Evolutionary conservation across 1,284 basidiomycete genomes (phyloP).

Genomic region (Puccinia novopanici): DNA sequence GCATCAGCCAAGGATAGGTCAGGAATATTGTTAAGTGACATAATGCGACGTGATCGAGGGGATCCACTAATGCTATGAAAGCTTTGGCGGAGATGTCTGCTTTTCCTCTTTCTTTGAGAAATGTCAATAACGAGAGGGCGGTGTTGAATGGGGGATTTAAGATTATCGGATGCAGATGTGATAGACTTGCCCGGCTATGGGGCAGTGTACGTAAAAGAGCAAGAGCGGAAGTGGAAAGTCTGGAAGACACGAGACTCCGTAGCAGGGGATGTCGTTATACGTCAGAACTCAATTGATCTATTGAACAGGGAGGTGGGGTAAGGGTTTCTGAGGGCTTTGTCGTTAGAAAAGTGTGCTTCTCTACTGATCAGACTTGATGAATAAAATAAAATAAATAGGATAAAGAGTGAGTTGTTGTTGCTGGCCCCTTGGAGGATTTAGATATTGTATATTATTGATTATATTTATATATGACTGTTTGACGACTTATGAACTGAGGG

Average conservation of each 20-base stretch:
- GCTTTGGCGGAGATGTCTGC: not conserved
- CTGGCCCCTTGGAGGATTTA: no score
- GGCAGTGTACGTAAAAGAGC: not conserved
- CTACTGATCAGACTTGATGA: not conserved
- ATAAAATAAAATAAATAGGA: not conserved
- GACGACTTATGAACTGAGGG: slow-evolving; percentile 8
- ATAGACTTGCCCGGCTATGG: not conserved
- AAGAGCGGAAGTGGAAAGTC: slow-evolving; percentile 11
- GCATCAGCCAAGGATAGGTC: slow-evolving; percentile 1
- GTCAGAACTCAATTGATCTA: slow-evolving; percentile 24
- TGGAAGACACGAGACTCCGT: slow-evolving; percentile 15
- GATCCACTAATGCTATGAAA: slow-evolving; percentile 3
- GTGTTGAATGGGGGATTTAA: not conserved
- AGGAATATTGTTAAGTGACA: slow-evolving; percentile 8
- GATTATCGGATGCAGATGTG: not conserved
- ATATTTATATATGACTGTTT: not conserved
- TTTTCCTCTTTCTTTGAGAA: not conserved
- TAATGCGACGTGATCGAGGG: not conserved
- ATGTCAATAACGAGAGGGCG: not conserved
- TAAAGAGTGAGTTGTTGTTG: not conserved
- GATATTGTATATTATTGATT: not conserved
- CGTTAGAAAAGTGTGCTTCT: not conserved
- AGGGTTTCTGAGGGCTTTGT: not conserved
- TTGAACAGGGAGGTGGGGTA: slow-evolving; percentile 14
- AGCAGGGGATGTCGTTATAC: slow-evolving; percentile 6